Percentiles rank a stretch among this genome's conserved stretches.
Evolutionary conservation across 2,329 filamentous ascomycete species (phyloP).

Genomic region (Drechslera avenae): DNA sequence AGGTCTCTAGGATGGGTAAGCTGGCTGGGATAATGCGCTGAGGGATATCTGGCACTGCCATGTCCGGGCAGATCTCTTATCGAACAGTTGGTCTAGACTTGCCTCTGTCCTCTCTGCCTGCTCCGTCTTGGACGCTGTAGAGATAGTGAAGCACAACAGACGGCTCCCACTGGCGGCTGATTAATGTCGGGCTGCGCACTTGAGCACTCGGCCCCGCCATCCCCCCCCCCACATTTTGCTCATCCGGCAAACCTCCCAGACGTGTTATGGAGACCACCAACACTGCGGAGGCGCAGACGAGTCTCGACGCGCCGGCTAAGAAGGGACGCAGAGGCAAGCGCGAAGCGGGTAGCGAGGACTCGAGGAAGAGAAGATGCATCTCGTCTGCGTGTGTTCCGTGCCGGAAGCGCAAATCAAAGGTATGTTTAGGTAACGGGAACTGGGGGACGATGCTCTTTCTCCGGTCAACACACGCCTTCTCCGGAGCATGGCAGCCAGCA

Average conservation of each 20-base stretch:
- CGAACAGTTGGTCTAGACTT: no score
- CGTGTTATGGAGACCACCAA: slow-evolving; percentile 21
- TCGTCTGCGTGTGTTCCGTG: slow-evolving; percentile 50
- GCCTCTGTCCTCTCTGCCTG: not conserved
- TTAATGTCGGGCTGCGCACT: slow-evolving; percentile 27
- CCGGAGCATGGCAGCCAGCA: not conserved
- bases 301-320: slow-evolving; percentile 31
- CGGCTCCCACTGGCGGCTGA: slow-evolving; percentile 23
- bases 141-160: slow-evolving; percentile 20
- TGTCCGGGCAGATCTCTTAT: no score
- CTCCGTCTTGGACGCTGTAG: slow-evolving; percentile 24
- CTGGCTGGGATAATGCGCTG: no score
- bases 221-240: slow-evolving; percentile 22
- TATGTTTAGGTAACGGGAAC: slow-evolving; percentile 27
- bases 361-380: slow-evolving; percentile 52
- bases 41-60: no score
- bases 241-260: slow-evolving; percentile 13
- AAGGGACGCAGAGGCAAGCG: slow-evolving; percentile 43
- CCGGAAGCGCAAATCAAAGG: slow-evolving; percentile 50
- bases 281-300: slow-evolving; percentile 13
- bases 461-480: slow-evolving; percentile 13
- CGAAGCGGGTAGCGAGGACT: slow-evolving; percentile 47
- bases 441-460: slow-evolving; percentile 15
- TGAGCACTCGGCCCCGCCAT: slow-evolving; percentile 29
- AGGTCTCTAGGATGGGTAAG: no score